These are phyloP conservation scores for Panaeolus papilionaceus DNA, from an alignment of 768 basidiomycete genomes.

Conservation along the genomic window DNA sequence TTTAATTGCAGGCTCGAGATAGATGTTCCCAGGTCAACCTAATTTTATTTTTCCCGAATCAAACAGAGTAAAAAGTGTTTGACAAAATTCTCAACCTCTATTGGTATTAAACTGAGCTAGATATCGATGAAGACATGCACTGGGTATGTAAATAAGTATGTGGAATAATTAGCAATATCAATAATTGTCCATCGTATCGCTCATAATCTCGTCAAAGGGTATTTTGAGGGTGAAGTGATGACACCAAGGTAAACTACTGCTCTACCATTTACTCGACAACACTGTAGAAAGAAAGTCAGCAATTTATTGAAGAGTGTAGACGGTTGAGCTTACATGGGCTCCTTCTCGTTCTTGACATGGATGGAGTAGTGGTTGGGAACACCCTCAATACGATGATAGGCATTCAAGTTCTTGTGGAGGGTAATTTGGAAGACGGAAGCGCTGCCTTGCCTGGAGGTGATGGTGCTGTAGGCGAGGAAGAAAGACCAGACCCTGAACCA, in stretches of 20 bases:
- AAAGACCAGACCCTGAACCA: constrained; percentile 97
- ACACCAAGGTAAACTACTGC: neutral
- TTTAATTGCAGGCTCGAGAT: neutral
- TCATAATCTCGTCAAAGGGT: constrained; percentile 9
- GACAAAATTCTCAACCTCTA: constrained; percentile 4
- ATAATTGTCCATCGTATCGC: constrained; percentile 12
- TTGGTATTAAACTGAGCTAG: constrained; percentile 12
- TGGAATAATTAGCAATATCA: constrained; percentile 13
- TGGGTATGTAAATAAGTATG: constrained; percentile 12
- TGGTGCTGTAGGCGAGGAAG: constrained; percentile 95
- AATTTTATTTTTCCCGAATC: neutral
- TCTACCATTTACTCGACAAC: constrained; percentile 22
- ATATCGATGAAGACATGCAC: constrained; percentile 5
- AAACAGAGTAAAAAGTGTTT: neutral
- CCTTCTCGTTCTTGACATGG: constrained; percentile 64
- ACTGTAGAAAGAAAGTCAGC: neutral
- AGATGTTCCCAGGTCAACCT: no score
- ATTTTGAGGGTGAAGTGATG: neutral
- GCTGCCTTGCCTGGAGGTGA: constrained; percentile 86
- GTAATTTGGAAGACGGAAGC: constrained; percentile 97
- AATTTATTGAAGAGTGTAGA: neutral
- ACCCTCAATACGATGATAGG: constrained; percentile 89
- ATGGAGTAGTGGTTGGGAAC: constrained; percentile 83
- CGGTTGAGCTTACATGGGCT: constrained; percentile 49
- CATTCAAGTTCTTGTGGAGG: constrained; percentile 97